Base-by-base conservation (phyloP, 108 stramenopile species). In the Epithemia pelagica region DNA sequence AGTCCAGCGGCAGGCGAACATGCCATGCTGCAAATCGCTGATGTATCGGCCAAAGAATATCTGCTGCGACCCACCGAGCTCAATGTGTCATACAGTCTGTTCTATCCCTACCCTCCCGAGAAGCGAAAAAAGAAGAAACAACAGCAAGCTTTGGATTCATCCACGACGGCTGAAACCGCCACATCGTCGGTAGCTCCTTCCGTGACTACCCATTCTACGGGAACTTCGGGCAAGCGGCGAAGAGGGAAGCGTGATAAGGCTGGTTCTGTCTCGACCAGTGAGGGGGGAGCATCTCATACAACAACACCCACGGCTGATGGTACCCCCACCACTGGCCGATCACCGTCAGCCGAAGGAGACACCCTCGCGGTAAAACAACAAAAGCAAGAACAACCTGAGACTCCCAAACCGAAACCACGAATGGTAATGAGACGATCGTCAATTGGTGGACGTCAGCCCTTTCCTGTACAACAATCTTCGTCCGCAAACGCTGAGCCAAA, bases 201-300 rank as follows among this genome's bases (percentile, higher is more conserved):
- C 30, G 59, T 30, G 28, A 58, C 8, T 30, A 68, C 15, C 21
- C 56, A 27, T 7, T 58, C 56, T n/a, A 27, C 25, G 22, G 56
- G 26, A 19, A 52, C 18, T 20, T 58, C 56, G 22, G 56, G 56
- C 7, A 58, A 58, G 56, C 56, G 62, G 65, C 71, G 88, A 56
- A 70, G 88, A 71, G 83, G 74, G 0, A 86, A 89, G 67, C 71
- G 88, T 0, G 85, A 89, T 60, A 84, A 81, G 63, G 57, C 20
- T 59, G n/a, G n/a, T n/a, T 46, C 37, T 15, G 37, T 46, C 37
- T 46, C 72, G 23, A 62, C 54, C 28, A 30, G 33, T 26, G 18
- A 20, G 54, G n/a, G 46, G 22, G 25, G 23, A 59, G 15, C 20
- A 25, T 62, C 29, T 8, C 61, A 58, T 18, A 46, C 5, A 15